Percentiles rank a stretch among this genome's conserved stretches.
Conservation (phyloP, 1,284 basidiomycete genomes). For the Entoloma clypeatum region DNA sequence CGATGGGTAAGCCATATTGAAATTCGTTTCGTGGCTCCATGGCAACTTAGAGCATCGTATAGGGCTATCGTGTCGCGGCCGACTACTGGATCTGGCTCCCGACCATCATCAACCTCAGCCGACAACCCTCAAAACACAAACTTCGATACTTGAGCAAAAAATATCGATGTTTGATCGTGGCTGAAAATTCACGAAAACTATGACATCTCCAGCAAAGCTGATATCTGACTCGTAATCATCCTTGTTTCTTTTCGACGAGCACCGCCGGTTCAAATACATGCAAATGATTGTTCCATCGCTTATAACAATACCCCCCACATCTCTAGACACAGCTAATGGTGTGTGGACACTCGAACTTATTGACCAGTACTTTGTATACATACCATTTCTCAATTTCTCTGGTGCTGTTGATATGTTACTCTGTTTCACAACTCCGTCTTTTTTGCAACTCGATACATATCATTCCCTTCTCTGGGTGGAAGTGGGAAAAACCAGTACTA, state of each 20-base stretch:
- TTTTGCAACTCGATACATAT: too few species aligned
- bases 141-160: conserved; percentile 13
- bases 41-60: background rate
- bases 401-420: conserved; percentile 3
- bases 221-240: too few species aligned
- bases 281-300: too few species aligned
- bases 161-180: conserved; percentile 6
- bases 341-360: conserved; percentile 16
- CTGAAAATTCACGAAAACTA: too few species aligned
- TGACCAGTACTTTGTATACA: background rate
- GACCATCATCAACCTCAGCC: conserved; percentile 22
- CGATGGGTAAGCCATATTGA: conserved; percentile 36
- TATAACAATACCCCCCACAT: conserved; percentile 15
- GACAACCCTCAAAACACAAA: conserved; percentile 15
- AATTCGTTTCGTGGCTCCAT: conserved; percentile 6
- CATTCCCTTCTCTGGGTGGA: too few species aligned
- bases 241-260: too few species aligned
- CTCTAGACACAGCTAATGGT: conserved; percentile 16
- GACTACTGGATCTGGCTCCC: conserved; percentile 24
- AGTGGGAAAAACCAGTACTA: too few species aligned
- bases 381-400: background rate
- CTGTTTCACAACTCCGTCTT: too few species aligned
- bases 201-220: background rate
- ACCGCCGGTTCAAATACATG: too few species aligned
- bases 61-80: conserved; percentile 28